Base-by-base conservation (phyloP, 2,329 filamentous ascomycete genomes). In the Penicillium sp. region DNA sequence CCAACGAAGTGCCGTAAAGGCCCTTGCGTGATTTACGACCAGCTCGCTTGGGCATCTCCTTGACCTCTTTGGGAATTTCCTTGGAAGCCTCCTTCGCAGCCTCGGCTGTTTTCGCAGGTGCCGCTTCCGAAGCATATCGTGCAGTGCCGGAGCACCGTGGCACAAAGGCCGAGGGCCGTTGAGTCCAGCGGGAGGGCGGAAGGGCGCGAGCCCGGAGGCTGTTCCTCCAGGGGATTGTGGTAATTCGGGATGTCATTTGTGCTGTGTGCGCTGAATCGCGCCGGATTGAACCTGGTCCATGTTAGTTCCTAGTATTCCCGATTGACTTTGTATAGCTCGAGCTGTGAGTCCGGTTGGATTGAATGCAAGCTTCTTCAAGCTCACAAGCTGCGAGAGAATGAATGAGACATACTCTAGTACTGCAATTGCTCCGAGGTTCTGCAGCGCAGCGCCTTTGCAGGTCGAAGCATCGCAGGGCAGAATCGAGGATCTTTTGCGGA, bases 1-100 rank as follows among this genome's bases (percentile, higher is more conserved):
- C 68, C 34, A 84, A 57, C 1, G 78, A 72, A 16, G 79, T 77
- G 40, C 79, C 78, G 18, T 68, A 56, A 14, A 68, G 46, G 6
- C 52, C 61, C 41, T 62, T 63, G 36, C 56, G 61, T 10, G 64
- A 54, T 3, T 56, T 44, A 14, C 60, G 61, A 24, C 59, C 59
- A 4, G 60, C 55, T 35, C 64, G 63, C 44, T 64, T 64, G 1
- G 63, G 62, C 1, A 58, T 48, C 18, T 62, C 57, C 41, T 37
- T 37, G 1, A 57, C 47, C 14, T 62, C 57, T 41, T 63, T 63
- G 8, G 51, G 27, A 5, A 58, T 46, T 18, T 62, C 57, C 43
- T 63, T 65, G 8, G 51, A 24, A 6, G 44, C 40, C 35, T 57
- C 47, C 47, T 56, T 56, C 20, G 37, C 49, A 1, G 46, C 40